Percentiles rank a stretch among this genome's conserved stretches.
phyloP scores from a whole-genome alignment of 2,329 filamentous ascomycete species.

The Cryphonectria naterciae region DNA sequence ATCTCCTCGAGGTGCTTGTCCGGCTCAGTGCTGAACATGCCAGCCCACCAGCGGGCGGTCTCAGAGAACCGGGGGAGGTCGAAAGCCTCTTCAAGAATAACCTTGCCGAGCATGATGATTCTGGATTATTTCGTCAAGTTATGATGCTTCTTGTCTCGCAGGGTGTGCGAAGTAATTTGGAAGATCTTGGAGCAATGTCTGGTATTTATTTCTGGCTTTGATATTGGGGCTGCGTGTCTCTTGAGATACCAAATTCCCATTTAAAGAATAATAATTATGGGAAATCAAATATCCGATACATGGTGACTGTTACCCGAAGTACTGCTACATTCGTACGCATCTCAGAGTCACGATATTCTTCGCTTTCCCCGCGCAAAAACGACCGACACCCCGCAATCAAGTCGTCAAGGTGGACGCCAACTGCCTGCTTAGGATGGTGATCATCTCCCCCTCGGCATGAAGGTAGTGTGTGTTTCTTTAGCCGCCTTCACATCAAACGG shows the following conservation, averaged over 20 bases:
- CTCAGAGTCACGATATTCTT: background rate
- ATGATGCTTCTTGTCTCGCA: too few species aligned
- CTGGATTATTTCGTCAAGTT: background rate
- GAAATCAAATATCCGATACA: background rate
- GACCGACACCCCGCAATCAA: background rate
- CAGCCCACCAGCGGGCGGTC: slow-evolving; percentile 64
- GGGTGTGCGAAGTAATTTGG: background rate
- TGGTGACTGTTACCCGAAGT: background rate
- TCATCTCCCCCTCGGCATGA: background rate
- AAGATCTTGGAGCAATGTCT: background rate
- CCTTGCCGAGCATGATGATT: slow-evolving; percentile 56
- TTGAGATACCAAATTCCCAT: background rate
- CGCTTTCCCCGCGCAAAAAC: background rate
- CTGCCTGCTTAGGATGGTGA: background rate
- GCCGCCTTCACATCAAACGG: background rate
- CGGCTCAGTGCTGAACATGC: slow-evolving; percentile 61
- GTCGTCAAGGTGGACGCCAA: background rate
- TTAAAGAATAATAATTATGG: background rate
- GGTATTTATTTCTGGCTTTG: background rate
- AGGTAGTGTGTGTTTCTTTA: background rate
- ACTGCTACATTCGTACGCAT: background rate
- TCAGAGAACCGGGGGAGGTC: slow-evolving; percentile 62
- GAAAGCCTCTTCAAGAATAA: slow-evolving; percentile 66
- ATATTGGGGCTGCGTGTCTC: background rate
- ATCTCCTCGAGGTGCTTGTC: slow-evolving; percentile 63